phyloP scores from a whole-genome alignment of 306 rosid species.

The Inga laurina region DNA sequence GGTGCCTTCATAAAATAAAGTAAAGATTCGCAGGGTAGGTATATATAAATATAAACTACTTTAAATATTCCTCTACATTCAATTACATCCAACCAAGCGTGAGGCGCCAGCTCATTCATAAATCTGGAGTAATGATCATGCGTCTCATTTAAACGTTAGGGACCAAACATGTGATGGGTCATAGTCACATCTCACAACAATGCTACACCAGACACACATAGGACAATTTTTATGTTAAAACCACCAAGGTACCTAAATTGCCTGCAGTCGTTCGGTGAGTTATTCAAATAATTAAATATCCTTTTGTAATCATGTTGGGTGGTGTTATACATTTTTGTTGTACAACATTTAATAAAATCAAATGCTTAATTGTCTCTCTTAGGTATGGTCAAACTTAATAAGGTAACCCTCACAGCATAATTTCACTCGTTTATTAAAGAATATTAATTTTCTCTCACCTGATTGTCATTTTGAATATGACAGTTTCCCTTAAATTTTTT shows the following conservation, averaged over 20 bases:
- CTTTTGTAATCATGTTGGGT: not conserved
- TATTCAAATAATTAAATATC: not conserved
- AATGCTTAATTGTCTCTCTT: not conserved
- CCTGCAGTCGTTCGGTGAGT: not conserved
- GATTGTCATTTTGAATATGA: not conserved
- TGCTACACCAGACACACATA: not conserved
- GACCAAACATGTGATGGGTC: not conserved
- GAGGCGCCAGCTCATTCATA: slow-evolving; percentile 10
- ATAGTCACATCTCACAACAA: not conserved
- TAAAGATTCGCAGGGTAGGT: not conserved
- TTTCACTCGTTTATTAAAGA: not conserved
- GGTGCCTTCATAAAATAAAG: not conserved
- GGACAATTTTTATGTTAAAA: not conserved
- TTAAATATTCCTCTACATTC: not conserved
- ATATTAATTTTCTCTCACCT: not conserved
- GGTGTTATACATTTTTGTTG: not conserved
- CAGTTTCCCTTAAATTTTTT: not conserved
- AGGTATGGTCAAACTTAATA: not conserved
- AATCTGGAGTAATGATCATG: not conserved
- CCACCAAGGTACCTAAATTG: not conserved
- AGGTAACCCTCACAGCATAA: not conserved
- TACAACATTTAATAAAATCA: not conserved
- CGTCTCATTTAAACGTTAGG: slow-evolving; percentile 1
- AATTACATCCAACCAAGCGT: slow-evolving; percentile 11
- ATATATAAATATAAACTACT: not conserved